Evolutionary conservation across 768 basidiomycete genomes (phyloP).

Genomic region (Leccinellum luteum): DNA sequence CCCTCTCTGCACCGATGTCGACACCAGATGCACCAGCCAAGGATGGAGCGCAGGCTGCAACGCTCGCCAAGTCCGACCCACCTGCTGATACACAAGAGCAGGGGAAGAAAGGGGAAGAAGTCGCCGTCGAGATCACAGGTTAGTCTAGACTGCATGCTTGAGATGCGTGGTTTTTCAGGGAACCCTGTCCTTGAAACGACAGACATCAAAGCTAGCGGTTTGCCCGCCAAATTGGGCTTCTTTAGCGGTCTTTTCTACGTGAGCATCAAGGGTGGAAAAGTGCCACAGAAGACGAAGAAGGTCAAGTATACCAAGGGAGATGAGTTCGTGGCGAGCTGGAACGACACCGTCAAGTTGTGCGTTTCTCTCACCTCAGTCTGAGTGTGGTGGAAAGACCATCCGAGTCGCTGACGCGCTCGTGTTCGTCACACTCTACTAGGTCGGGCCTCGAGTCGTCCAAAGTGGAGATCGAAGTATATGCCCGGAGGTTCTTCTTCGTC

Average conservation of each 20-base stretch:
- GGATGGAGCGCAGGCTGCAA: neutral
- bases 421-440: slow-evolving; percentile 12
- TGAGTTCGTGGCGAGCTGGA: slow-evolving; percentile 30
- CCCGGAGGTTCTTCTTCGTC: slow-evolving; percentile 31
- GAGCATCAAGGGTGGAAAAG: slow-evolving; percentile 26
- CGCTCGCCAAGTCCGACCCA: slow-evolving; percentile 1
- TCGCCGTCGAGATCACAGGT: slow-evolving; percentile 31
- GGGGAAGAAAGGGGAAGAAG: slow-evolving; percentile 10
- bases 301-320: slow-evolving; percentile 24
- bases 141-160: neutral
- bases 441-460: slow-evolving; percentile 32
- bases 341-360: slow-evolving; percentile 26
- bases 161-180: neutral
- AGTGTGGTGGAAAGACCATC: no score
- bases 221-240: slow-evolving; percentile 31
- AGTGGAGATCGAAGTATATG: slow-evolving; percentile 34
- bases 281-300: slow-evolving; percentile 28
- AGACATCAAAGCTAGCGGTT: slow-evolving; percentile 36
- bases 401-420: neutral
- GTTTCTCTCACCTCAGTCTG: neutral
- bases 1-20: slow-evolving; percentile 10
- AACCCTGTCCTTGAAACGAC: neutral
- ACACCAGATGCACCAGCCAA: slow-evolving; percentile 6
- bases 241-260: slow-evolving; percentile 30
- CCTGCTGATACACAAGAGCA: neutral